Conservation (phyloP, 257 asterid species). For the Ballota nigra region DNA sequence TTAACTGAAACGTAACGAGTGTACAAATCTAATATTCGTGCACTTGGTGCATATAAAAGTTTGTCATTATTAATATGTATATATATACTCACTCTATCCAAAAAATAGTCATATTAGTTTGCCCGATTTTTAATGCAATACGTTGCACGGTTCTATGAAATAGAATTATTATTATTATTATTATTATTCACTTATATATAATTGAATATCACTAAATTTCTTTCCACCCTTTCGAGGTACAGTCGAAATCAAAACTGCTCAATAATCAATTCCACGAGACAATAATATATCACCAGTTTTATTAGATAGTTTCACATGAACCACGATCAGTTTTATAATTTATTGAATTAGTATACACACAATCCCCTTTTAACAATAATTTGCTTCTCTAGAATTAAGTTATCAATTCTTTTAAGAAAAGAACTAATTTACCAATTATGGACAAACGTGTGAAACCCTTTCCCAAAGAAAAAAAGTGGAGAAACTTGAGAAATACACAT, state of each 20-base stretch:
- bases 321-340: neutral
- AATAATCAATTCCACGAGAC: neutral
- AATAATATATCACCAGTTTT: neutral
- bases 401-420: neutral
- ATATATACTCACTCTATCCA: too few relatives aligned
- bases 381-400: conserved; percentile 11
- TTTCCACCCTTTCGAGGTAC: neutral
- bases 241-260: neutral
- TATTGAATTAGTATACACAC: neutral
- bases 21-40: too few relatives aligned
- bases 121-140: too few relatives aligned
- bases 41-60: too few relatives aligned
- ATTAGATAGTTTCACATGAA: neutral
- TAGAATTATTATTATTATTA: neutral
- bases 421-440: neutral
- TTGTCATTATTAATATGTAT: too few relatives aligned
- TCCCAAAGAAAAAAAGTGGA: conserved; percentile 18
- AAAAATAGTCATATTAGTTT: too few relatives aligned
- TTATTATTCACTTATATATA: neutral
- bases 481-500: conserved; percentile 19
- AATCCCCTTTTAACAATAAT: neutral
- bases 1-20: too few relatives aligned
- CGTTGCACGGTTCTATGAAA: neutral
- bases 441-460: conserved; percentile 26
- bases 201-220: neutral